A percentile compares a stretch with the other conserved stretches of the same genome.
These are phyloP conservation scores for Colletotrichum caudatum DNA, from an alignment of 2,329 filamentous ascomycete genomes.

Conservation along the genomic window DNA sequence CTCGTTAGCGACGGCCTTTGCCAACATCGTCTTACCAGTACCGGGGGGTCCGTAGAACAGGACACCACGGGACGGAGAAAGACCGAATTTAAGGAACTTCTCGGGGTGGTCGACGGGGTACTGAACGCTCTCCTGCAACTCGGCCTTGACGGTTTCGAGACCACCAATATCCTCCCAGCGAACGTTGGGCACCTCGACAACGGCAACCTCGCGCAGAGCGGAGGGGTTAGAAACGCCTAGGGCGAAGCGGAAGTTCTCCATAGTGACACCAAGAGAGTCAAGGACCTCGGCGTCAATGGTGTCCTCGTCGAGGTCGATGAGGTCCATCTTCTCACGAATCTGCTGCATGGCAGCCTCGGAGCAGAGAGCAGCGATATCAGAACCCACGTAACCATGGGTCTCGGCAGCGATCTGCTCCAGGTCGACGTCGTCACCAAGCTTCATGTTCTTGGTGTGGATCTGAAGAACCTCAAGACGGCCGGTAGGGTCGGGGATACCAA, in stretches of 20 bases:
- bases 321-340: conserved; percentile 99
- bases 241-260: conserved; percentile 99
- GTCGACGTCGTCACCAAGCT: conserved; percentile 95
- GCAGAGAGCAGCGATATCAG: conserved; percentile 97
- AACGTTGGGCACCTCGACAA: conserved; percentile 99
- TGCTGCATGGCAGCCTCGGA: conserved; percentile 99
- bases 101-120: conserved; percentile 99
- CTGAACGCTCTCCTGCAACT: conserved; percentile 98
- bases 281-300: conserved; percentile 99
- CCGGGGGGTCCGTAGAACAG: conserved; percentile 98
- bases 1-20: conserved; percentile 99
- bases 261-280: conserved; percentile 97
- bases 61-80: conserved; percentile 97
- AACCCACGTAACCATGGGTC: conserved; percentile 99
- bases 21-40: conserved; percentile 99
- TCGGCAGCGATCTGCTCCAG: conserved; percentile 96
- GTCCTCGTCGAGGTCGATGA: conserved; percentile 98
- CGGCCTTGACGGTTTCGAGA: conserved; percentile 97
- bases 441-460: conserved; percentile 99
- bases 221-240: conserved; percentile 99
- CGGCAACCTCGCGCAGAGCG: conserved; percentile 96
- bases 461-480: conserved; percentile 98
- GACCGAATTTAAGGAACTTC: conserved; percentile 99
- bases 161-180: conserved; percentile 99
- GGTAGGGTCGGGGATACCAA: conserved; percentile 96